These are phyloP conservation scores for Cladorrhinum samala DNA, from an alignment of 495 filamentous ascomycete genomes.

Conservation along the genomic window DNA sequence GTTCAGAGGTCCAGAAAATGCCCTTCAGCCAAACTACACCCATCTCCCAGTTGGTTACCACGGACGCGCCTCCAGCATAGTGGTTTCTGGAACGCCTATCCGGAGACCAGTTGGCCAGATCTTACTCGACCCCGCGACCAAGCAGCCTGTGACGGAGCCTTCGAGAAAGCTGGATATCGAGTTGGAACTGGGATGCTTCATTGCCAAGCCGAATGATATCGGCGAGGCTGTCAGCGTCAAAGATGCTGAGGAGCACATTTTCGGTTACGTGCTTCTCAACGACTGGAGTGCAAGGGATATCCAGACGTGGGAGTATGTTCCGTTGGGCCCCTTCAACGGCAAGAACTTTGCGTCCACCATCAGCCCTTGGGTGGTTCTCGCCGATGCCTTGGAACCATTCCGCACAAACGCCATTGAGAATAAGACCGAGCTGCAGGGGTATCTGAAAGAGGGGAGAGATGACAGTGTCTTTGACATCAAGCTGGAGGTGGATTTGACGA, in stretches of 20 bases:
- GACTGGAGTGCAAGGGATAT: constrained; percentile 93
- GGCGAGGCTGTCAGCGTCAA: constrained; percentile 56
- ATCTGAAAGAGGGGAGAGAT: constrained; percentile 59
- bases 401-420: constrained; percentile 53
- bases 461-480: constrained; percentile 68
- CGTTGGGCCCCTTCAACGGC: constrained; percentile 77
- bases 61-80: constrained; percentile 72
- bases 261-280: constrained; percentile 86
- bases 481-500: constrained; percentile 67
- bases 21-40: constrained; percentile 84
- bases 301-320: constrained; percentile 85
- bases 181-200: constrained; percentile 79
- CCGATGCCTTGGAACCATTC: constrained; percentile 75
- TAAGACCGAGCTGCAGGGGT: constrained; percentile 57
- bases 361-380: constrained; percentile 80
- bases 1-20: constrained; percentile 75
- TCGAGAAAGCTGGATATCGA: constrained; percentile 75
- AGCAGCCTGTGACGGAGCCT: constrained; percentile 54
- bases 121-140: constrained; percentile 55
- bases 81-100: constrained; percentile 69
- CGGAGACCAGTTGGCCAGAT: constrained; percentile 80
- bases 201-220: constrained; percentile 60
- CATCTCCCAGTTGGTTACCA: constrained; percentile 89
- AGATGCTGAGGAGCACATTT: constrained; percentile 68
- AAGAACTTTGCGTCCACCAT: constrained; percentile 95